Evolutionary conservation across 1,284 basidiomycete species (phyloP).

Genomic region (Boletus smithii): DNA sequence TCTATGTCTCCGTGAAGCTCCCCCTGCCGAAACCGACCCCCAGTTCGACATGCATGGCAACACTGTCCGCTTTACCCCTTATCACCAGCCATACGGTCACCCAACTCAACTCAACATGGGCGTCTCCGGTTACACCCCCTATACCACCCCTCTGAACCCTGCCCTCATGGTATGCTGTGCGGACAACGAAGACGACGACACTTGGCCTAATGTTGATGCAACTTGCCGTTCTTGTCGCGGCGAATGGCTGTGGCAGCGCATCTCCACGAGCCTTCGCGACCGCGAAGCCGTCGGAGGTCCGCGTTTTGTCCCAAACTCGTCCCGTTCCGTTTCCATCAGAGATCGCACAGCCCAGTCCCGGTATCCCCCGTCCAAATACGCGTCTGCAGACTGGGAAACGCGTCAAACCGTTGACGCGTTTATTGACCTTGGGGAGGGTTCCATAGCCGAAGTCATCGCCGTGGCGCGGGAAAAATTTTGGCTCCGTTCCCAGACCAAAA

Average conservation of each 20-base stretch:
- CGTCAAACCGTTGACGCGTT: conserved; percentile 59
- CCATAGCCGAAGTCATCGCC: conserved; percentile 54
- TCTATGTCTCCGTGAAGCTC: conserved; percentile 61
- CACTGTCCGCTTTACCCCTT: conserved; percentile 32
- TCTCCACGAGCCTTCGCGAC: conserved; percentile 45
- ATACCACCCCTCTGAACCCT: conserved; percentile 25
- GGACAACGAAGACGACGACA: conserved; percentile 69
- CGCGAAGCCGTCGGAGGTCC: conserved; percentile 56
- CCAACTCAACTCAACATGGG: conserved; percentile 22
- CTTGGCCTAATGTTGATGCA: conserved; percentile 59
- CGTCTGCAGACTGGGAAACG: conserved; percentile 62
- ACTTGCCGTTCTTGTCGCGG: conserved; percentile 62
- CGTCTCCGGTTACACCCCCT: conserved; percentile 28
- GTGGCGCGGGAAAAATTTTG: conserved; percentile 66
- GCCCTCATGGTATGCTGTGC: conserved; percentile 45
- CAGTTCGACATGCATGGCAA: conserved; percentile 36
- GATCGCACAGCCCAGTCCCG: conserved; percentile 23
- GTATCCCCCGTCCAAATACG: conserved; percentile 31
- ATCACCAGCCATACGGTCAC: conserved; percentile 33
- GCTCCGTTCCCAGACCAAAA: conserved; percentile 60
- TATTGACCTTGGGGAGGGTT: conserved; percentile 70
- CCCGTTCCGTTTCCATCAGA: conserved; percentile 12
- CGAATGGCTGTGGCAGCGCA: conserved; percentile 60
- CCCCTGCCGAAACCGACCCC: conserved; percentile 41
- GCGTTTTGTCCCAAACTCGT: conserved; percentile 32